Evolutionary conservation across 208 protist genomes (phyloP).

Genomic region (Strigomonas galati): DNA sequence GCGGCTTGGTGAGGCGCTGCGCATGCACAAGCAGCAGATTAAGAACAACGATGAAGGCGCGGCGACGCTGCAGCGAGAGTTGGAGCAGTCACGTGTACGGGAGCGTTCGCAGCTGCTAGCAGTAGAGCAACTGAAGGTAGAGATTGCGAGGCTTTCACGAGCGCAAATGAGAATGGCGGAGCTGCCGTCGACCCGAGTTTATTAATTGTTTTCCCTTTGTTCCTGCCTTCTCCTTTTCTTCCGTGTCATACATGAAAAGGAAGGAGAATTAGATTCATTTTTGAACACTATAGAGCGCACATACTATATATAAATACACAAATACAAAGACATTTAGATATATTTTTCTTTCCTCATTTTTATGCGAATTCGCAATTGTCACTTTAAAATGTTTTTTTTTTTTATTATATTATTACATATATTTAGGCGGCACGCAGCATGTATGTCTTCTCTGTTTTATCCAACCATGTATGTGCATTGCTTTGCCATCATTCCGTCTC

Average conservation of each 20-base stretch:
- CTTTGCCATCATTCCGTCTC: too few species aligned
- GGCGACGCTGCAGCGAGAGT: slow-evolving; percentile 35
- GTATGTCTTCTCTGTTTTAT: too few species aligned
- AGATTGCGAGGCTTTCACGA: slow-evolving; percentile 39
- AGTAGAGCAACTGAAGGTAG: slow-evolving; percentile 58
- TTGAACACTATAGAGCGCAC: background rate
- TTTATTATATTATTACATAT: background rate
- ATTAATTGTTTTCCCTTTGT: background rate
- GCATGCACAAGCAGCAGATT: slow-evolving; percentile 55
- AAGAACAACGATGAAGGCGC: slow-evolving; percentile 34
- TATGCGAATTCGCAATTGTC: background rate
- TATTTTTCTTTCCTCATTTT: background rate
- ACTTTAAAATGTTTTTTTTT: background rate
- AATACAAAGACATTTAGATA: background rate
- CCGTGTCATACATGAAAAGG: slow-evolving; percentile 3
- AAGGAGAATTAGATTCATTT: background rate
- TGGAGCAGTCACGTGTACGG: slow-evolving; percentile 36
- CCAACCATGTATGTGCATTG: too few species aligned
- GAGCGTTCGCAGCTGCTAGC: slow-evolving; percentile 37
- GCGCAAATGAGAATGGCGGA: slow-evolving; percentile 42
- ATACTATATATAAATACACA: background rate
- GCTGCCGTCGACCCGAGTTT: slow-evolving; percentile 16
- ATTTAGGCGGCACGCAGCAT: too few species aligned
- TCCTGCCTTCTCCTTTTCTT: background rate
- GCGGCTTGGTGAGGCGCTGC: slow-evolving; percentile 46